Conservation (phyloP, 139 green algal species). For the Chlamydomonas sp. region DNA sequence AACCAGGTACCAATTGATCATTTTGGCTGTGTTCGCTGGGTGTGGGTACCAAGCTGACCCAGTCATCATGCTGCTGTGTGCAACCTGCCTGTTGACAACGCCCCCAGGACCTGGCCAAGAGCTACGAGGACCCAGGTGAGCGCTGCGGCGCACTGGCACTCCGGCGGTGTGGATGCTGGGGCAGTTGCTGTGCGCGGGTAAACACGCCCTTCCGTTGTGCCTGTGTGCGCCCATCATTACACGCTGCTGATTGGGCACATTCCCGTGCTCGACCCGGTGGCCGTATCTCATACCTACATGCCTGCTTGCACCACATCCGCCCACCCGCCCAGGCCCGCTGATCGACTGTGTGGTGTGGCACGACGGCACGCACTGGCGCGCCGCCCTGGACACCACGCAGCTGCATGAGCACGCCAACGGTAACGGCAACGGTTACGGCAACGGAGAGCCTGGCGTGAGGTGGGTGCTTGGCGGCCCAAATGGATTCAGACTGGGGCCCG, state of each 20-base stretch:
- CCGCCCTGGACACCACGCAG: conserved; percentile 85
- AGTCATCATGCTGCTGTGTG: no score
- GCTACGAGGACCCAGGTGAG: conserved; percentile 52
- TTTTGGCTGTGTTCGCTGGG: no score
- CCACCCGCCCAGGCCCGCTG: conserved; percentile 64
- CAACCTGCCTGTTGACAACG: no score
- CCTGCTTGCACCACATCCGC: background rate
- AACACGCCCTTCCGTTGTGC: background rate
- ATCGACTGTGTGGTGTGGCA: conserved; percentile 93
- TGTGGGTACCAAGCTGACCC: no score
- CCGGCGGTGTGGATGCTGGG: background rate
- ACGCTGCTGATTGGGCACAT: no score
- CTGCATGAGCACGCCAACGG: conserved; percentile 42
- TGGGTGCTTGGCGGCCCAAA: no score
- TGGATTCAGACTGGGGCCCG: no score
- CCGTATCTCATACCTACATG: background rate
- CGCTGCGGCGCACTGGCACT: background rate
- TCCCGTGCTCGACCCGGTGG: no score
- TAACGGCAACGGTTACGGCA: no score
- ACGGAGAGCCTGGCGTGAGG: no score
- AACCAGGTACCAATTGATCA: no score
- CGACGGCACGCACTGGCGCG: conserved; percentile 81
- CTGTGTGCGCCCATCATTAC: no score
- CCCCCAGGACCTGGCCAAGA: conserved; percentile 44
- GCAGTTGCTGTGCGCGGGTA: background rate